phyloP scores from a whole-genome alignment of 768 basidiomycete species.

The Suillus subluteus region DNA sequence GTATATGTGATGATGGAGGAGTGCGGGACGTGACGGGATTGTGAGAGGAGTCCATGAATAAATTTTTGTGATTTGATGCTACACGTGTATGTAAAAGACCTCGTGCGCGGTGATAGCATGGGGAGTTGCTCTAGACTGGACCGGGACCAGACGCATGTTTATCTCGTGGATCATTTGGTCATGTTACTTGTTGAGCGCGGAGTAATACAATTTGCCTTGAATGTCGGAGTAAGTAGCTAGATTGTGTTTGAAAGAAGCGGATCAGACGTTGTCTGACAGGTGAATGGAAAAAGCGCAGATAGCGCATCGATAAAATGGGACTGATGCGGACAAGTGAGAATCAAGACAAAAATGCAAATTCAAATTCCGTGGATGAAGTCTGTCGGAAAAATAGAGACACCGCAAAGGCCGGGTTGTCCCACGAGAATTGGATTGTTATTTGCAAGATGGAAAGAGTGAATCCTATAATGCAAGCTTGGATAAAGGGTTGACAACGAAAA shows the following conservation, averaged over 20 bases:
- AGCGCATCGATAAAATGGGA: neutral
- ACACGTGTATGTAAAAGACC: slow-evolving; percentile 13
- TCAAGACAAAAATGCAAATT: slow-evolving; percentile 9
- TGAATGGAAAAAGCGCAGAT: slow-evolving; percentile 4
- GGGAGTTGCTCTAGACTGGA: neutral
- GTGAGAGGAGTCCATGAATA: slow-evolving; percentile 3
- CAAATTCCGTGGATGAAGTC: slow-evolving; percentile 16
- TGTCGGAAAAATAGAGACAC: slow-evolving; percentile 10
- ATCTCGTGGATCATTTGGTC: neutral
- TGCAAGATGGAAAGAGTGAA: neutral
- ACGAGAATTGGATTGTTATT: neutral
- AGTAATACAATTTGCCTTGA: slow-evolving; percentile 3
- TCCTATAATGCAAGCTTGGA: slow-evolving; percentile 8
- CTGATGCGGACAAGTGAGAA: neutral
- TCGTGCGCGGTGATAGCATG: slow-evolving; percentile 9
- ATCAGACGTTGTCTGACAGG: slow-evolving; percentile 4
- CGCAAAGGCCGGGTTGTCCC: slow-evolving; percentile 6
- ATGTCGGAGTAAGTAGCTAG: neutral
- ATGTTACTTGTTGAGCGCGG: neutral
- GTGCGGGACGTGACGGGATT: neutral
- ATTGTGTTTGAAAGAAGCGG: slow-evolving; percentile 6
- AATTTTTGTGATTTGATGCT: slow-evolving; percentile 2
- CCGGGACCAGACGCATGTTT: neutral
- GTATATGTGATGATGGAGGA: neutral
- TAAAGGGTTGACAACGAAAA: neutral